Percentiles rank a stretch among this genome's conserved stretches.
Evolutionary conservation across 768 basidiomycete species (phyloP).

Genomic region (Tulasnella sp.): DNA sequence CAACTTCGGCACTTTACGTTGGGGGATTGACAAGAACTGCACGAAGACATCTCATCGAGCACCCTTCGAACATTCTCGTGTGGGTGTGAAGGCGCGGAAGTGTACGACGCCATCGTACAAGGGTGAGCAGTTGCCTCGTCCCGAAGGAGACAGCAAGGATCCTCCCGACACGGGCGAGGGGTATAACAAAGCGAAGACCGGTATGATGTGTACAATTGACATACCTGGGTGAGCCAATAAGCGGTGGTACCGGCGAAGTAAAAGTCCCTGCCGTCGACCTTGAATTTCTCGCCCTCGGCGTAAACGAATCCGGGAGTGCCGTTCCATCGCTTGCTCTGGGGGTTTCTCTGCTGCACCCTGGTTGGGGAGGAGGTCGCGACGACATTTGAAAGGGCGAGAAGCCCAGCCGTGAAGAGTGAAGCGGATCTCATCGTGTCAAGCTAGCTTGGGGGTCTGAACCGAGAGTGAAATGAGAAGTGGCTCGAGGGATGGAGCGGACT

Average conservation of each 20-base stretch:
- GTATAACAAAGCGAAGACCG: not conserved
- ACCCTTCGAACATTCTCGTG: not conserved
- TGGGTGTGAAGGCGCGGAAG: not conserved
- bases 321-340: not conserved
- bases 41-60: not conserved
- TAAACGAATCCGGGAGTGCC: slow-evolving; percentile 19
- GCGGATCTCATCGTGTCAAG: slow-evolving; percentile 1
- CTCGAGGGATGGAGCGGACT: not conserved
- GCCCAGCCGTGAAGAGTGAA: slow-evolving; percentile 23
- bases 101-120: not conserved
- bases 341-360: not conserved
- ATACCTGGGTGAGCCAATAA: slow-evolving; percentile 34
- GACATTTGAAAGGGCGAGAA: slow-evolving; percentile 11
- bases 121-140: not conserved
- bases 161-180: not conserved
- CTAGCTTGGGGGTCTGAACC: not conserved
- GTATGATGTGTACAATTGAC: slow-evolving; percentile 1
- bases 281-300: slow-evolving; percentile 26
- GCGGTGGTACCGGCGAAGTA: slow-evolving; percentile 33
- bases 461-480: not conserved
- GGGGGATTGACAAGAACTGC: no score
- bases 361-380: not conserved
- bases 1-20: not conserved
- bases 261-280: slow-evolving; percentile 26
- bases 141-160: not conserved